phyloP scores from a whole-genome alignment of 2,329 filamentous ascomycete genomes.

The Ophiostoma tasmaniense region DNA sequence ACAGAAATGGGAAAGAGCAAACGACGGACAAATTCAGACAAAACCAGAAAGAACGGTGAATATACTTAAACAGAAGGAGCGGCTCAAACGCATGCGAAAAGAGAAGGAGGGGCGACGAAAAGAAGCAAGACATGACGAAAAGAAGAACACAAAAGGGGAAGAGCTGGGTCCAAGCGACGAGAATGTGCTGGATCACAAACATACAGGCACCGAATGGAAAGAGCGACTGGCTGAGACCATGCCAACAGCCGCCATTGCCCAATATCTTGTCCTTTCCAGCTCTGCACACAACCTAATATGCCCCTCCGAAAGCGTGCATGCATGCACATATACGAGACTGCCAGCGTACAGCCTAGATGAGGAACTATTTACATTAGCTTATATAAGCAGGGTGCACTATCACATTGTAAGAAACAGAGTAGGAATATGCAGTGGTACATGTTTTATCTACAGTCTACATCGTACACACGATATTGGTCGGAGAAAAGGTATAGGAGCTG shows the following conservation, averaged over 20 bases:
- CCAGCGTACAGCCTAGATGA: background rate
- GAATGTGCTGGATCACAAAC: background rate
- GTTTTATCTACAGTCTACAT: no score
- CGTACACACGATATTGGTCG: background rate
- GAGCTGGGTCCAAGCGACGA: background rate
- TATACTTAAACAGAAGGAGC: background rate
- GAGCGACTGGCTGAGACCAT: background rate
- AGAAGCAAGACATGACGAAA: background rate
- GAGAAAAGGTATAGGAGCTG: conserved; percentile 1
- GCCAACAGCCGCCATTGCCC: background rate
- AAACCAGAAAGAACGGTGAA: background rate
- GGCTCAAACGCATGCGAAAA: background rate
- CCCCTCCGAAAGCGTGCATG: conserved; percentile 2
- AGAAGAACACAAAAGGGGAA: background rate
- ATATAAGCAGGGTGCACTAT: background rate
- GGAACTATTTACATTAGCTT: background rate
- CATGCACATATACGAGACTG: background rate
- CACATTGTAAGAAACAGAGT: no score
- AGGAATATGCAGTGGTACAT: background rate
- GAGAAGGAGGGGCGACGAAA: background rate
- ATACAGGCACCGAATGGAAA: background rate
- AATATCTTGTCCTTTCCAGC: background rate
- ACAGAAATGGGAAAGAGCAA: background rate
- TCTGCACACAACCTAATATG: background rate
- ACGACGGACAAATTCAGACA: background rate